Evolutionary conservation across 768 basidiomycete genomes (phyloP), one percentile per base, ranked within the genome.

Genomic region (Macrocybe gigantea): DNA sequence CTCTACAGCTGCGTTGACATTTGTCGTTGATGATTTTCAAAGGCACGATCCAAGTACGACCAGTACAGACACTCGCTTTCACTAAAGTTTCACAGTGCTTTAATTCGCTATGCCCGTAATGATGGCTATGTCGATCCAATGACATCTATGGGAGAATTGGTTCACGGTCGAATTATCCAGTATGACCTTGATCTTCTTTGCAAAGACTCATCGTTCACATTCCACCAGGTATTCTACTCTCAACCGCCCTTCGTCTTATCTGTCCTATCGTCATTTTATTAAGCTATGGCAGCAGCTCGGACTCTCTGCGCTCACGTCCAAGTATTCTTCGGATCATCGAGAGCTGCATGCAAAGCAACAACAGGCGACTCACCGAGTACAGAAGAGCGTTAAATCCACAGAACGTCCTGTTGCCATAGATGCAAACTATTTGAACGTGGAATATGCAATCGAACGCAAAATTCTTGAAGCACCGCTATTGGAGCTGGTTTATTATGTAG

Each of bases 371-470:
- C 11, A 56, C 38, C 44, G 51, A 30, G 5, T 49, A 8, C 45
- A 50, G 32, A 66, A 62, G 51, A 63, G 64, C 47, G 46, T 47
- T 4, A 60, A 58, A 37, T 64, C 75, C 52, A 63, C 65, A 37
- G 45, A 69, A 29, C 80, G 80, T 38, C 73, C 76, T 45, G 78
- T 76, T 3, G 77, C 77, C 4, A 53, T 79, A 29, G 83, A 77
- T 9, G 67, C 66, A 7, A 80, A 86, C 56, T 80, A 78, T 47
- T 61, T 73, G 3, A 68, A 67, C 6, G 55, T 80, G 13, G 93
- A 98, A 61, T 98, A 98, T 60, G 95, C 90, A 8, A 81, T 93
- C 44, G 89, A 93, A 51, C 80, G 84, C 34, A 88, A 83, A 45
- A 72, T 98, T 30, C 62, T 98, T 30, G 88, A 93, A 53, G 78